These are phyloP conservation scores for Sextonia rubra DNA, from an alignment of 164 flowering plant genomes.

Conservation along the genomic window DNA sequence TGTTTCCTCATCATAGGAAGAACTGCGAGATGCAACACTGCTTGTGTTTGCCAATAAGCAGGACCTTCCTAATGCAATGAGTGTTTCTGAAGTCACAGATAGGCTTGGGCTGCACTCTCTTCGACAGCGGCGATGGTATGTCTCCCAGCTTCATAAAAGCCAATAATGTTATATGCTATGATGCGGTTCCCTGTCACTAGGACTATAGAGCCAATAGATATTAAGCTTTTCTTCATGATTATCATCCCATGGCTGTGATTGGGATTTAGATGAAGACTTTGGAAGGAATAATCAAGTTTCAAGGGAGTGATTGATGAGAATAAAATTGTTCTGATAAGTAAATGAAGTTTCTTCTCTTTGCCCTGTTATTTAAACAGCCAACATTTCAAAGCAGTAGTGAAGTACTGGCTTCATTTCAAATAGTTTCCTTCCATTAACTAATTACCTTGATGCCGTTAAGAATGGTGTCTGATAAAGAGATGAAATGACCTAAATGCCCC, in stretches of 20 bases:
- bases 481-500: no score
- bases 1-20: conserved; percentile 27
- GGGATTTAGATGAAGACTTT: neutral
- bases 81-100: conserved; percentile 44
- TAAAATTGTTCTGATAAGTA: neutral
- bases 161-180: neutral
- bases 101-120: conserved; percentile 50
- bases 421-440: no score
- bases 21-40: conserved; percentile 35
- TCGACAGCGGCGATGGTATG: conserved; percentile 42
- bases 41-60: conserved; percentile 59
- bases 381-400: no score
- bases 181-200: neutral
- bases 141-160: neutral
- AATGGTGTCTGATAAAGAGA: no score
- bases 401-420: no score
- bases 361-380: no score
- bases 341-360: neutral
- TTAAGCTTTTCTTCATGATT: neutral
- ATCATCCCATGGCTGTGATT: neutral
- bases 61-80: conserved; percentile 50
- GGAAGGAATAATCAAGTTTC: no score
- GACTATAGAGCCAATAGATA: neutral
- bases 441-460: no score
- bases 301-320: neutral